phyloP scores from a whole-genome alignment of 2,329 filamentous ascomycete species.

The Neofusicoccum parvum region DNA sequence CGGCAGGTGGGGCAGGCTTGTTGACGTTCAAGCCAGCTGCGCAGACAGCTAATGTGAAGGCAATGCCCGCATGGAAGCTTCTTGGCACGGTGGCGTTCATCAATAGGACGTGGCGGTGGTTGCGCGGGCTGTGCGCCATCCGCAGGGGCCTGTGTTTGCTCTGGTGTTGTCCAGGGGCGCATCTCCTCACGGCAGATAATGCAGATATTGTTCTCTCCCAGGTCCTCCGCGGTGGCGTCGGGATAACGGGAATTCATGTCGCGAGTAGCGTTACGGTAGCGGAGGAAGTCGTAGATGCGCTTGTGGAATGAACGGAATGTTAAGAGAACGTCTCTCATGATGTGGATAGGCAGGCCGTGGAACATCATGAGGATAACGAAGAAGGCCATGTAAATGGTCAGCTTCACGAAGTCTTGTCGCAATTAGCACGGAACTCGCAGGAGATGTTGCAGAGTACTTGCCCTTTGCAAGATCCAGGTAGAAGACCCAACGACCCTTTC shows the following conservation, averaged over 20 bases:
- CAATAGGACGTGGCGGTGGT: constrained; percentile 49
- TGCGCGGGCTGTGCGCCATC: constrained; percentile 41
- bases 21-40: constrained; percentile 95
- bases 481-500: constrained; percentile 90
- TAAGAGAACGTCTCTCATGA: constrained; percentile 92
- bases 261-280: constrained; percentile 86
- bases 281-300: constrained; percentile 81
- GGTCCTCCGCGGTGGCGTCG: constrained; percentile 85
- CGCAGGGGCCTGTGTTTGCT: constrained; percentile 28
- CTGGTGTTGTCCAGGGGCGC: constrained; percentile 70
- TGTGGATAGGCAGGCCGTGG: constrained; percentile 94
- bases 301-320: constrained; percentile 91
- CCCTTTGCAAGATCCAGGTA: constrained; percentile 82
- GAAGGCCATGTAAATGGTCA: constrained; percentile 86
- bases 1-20: constrained; percentile 96
- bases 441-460: constrained; percentile 44
- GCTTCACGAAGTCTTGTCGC: constrained; percentile 78
- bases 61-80: constrained; percentile 97
- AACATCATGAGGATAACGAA: constrained; percentile 92
- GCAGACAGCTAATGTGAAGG: constrained; percentile 88
- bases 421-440: not conserved
- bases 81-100: constrained; percentile 86
- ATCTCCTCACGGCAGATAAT: constrained; percentile 98
- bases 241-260: constrained; percentile 92
- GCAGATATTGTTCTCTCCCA: constrained; percentile 85